Percentiles rank a stretch among this genome's conserved stretches.
phyloP scores from a whole-genome alignment of 1,284 basidiomycete species.

The Apiotrichum gamsii region DNA sequence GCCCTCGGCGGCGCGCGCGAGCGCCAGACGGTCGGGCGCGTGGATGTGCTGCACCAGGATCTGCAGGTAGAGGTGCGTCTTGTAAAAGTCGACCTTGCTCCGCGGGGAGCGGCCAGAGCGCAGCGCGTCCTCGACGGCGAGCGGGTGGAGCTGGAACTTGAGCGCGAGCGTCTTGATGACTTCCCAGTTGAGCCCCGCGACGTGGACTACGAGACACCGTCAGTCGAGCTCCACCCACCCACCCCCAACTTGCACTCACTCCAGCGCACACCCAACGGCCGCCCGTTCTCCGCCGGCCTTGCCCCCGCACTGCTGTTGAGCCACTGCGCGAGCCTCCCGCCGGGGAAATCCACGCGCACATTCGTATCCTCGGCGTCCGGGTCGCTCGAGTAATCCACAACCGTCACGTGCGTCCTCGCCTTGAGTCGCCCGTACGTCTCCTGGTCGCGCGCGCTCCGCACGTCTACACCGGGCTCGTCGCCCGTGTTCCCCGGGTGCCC shows the following conservation, averaged over 20 bases:
- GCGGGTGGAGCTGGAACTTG: slow-evolving; percentile 43
- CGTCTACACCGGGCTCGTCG: slow-evolving; percentile 48
- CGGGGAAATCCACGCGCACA: slow-evolving; percentile 39
- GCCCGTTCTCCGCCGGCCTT: slow-evolving; percentile 30
- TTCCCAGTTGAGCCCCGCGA: slow-evolving; percentile 47
- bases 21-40: slow-evolving; percentile 23
- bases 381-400: slow-evolving; percentile 44
- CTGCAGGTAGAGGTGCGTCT: slow-evolving; percentile 45
- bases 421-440: slow-evolving; percentile 37
- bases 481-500: slow-evolving; percentile 33
- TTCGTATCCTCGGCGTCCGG: slow-evolving; percentile 36
- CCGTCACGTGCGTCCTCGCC: slow-evolving; percentile 31
- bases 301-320: slow-evolving; percentile 32
- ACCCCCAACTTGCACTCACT: slow-evolving; percentile 21
- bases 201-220: slow-evolving; percentile 36
- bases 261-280: slow-evolving; percentile 37
- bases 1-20: slow-evolving; percentile 21
- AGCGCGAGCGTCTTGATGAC: slow-evolving; percentile 44
- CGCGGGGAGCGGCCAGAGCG: slow-evolving; percentile 40
- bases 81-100: slow-evolving; percentile 47
- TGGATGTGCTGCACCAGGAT: slow-evolving; percentile 45
- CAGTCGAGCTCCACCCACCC: background rate
- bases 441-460: slow-evolving; percentile 38
- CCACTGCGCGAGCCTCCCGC: slow-evolving; percentile 38
- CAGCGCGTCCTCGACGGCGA: slow-evolving; percentile 46